phyloP scores from a whole-genome alignment of 228 moss, liverwort and hornwort species.

The Sphagnum fallax region DNA sequence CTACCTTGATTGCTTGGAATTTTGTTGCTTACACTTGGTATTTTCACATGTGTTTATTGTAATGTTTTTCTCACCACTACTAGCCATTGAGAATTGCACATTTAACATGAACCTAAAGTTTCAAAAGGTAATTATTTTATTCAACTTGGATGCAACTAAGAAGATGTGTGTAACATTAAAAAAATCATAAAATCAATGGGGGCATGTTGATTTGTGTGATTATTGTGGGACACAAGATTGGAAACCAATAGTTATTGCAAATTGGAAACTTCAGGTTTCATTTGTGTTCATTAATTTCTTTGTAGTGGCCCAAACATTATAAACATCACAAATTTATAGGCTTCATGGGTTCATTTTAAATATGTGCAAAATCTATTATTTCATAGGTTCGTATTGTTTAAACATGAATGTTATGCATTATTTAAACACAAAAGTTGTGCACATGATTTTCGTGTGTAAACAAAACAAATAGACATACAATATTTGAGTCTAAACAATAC shows the following conservation, averaged over 20 bases:
- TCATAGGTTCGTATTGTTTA: too few relatives aligned
- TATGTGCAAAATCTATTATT: too few relatives aligned
- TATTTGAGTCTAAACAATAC: too few relatives aligned
- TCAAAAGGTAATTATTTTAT: constrained; percentile 17
- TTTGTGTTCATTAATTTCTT: constrained; percentile 54
- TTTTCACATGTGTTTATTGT: constrained; percentile 46
- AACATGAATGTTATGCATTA: too few relatives aligned
- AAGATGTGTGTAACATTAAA: neutral
- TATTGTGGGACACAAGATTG: constrained; percentile 25
- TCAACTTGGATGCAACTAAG: neutral
- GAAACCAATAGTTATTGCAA: constrained; percentile 36
- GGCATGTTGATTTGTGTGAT: neutral
- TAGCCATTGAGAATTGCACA: constrained; percentile 35
- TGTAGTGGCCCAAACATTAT: constrained; percentile 44
- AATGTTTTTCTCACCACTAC: constrained; percentile 32
- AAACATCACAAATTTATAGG: constrained; percentile 10
- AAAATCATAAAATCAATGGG: neutral
- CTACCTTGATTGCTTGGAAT: neutral
- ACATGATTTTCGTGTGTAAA: too few relatives aligned
- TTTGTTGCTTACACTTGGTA: constrained; percentile 19
- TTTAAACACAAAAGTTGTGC: too few relatives aligned
- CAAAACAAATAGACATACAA: too few relatives aligned
- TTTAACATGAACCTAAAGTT: constrained; percentile 30
- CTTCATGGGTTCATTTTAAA: too few relatives aligned
- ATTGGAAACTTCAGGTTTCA: constrained; percentile 50